phyloP scores from a whole-genome alignment of 2,329 filamentous ascomycete species.

The Fusarium sp. region DNA sequence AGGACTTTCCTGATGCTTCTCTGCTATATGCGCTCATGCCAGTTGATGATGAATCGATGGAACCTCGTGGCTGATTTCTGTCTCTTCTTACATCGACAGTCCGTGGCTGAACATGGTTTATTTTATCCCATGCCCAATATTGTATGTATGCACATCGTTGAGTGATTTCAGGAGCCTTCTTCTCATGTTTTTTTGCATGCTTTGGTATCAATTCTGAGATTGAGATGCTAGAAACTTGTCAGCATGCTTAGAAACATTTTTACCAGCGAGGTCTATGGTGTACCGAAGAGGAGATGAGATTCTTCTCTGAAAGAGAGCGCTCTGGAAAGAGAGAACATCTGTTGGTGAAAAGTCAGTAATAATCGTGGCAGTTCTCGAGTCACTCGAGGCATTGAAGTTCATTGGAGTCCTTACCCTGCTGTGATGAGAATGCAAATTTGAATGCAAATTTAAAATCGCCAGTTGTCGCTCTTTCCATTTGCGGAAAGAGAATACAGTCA shows the following conservation, averaged over 20 bases:
- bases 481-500: neutral
- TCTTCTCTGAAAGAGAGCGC: neutral
- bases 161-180: too few species aligned
- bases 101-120: neutral
- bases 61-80: neutral
- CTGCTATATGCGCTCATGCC: neutral
- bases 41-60: neutral
- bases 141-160: neutral
- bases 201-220: neutral
- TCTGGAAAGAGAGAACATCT: neutral
- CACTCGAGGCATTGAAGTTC: too few species aligned
- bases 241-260: neutral
- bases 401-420: too few species aligned
- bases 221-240: neutral
- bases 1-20: neutral
- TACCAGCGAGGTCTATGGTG: neutral
- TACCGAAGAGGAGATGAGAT: neutral
- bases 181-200: too few species aligned
- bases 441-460: neutral
- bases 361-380: too few species aligned
- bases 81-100: neutral
- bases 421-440: neutral
- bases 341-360: too few species aligned
- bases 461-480: neutral
- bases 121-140: neutral